Percentiles rank a stretch among this genome's conserved stretches.
phyloP scores from a whole-genome alignment of 75 land plant species.

The Pinus taeda region DNA sequence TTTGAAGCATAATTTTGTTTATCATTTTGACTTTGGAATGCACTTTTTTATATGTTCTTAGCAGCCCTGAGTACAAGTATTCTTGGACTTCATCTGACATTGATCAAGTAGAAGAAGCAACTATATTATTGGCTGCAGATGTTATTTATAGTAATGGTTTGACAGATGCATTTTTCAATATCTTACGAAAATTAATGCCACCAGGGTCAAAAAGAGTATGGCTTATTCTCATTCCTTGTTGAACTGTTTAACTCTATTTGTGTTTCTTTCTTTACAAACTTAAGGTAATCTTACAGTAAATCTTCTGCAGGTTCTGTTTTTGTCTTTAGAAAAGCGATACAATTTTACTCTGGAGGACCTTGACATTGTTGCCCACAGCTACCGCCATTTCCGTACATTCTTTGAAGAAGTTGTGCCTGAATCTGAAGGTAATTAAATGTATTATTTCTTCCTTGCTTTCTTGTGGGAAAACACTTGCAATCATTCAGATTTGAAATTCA shows the following conservation, averaged over 20 bases:
- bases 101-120: conserved; percentile 43
- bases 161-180: conserved; percentile 74
- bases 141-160: conserved; percentile 82
- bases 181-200: conserved; percentile 59
- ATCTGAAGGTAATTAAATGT: neutral
- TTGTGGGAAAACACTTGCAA: neutral
- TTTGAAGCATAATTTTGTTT: neutral
- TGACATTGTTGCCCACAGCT: conserved; percentile 88
- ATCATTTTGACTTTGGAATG: no score
- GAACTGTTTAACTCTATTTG: neutral
- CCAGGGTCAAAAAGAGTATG: conserved; percentile 51
- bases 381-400: conserved; percentile 54
- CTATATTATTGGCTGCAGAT: conserved; percentile 88
- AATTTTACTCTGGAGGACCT: conserved; percentile 81
- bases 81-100: conserved; percentile 64
- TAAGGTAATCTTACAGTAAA: neutral
- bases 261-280: neutral
- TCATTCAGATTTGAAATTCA: neutral
- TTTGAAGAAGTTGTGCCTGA: conserved; percentile 27
- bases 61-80: conserved; percentile 29
- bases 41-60: neutral
- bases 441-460: neutral
- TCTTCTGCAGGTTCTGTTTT: conserved; percentile 54
- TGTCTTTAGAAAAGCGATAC: conserved; percentile 90
- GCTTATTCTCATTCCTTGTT: neutral